A percentile compares a stretch with the other conserved stretches of the same genome.
Conservation (phyloP, 2,329 filamentous ascomycete species). For the Intubia oerlemansii region DNA sequence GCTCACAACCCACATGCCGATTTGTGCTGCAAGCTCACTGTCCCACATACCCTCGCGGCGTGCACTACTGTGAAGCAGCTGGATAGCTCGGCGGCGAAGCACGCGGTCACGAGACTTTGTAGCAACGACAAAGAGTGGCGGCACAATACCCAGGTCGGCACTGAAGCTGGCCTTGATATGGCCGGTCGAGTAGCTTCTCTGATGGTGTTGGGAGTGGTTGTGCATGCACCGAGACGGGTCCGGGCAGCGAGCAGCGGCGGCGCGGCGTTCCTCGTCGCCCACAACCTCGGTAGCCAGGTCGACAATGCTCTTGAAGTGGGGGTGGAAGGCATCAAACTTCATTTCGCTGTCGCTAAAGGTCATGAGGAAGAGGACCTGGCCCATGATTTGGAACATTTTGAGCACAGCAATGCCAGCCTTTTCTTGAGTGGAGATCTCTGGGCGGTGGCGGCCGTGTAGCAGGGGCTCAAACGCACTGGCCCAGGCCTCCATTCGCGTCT, state of each 20-base stretch:
- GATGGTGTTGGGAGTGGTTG: slow-evolving; percentile 4
- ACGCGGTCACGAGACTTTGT: slow-evolving; percentile 40
- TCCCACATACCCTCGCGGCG: slow-evolving; percentile 52
- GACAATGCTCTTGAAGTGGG: slow-evolving; percentile 31
- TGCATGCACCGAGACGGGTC: slow-evolving; percentile 20
- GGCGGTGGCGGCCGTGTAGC: slow-evolving; percentile 24
- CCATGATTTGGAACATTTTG: slow-evolving; percentile 41
- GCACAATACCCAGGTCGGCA: slow-evolving; percentile 40
- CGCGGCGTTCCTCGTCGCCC: slow-evolving; percentile 31
- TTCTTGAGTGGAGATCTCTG: slow-evolving; percentile 29
- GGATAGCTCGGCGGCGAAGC: slow-evolving; percentile 37
- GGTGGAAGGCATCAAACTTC: slow-evolving; percentile 32
- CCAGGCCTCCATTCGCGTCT: slow-evolving; percentile 30
- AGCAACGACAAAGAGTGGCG: slow-evolving; percentile 42
- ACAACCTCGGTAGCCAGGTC: slow-evolving; percentile 36
- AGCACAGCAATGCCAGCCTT: slow-evolving; percentile 38
- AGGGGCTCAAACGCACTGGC: slow-evolving; percentile 32
- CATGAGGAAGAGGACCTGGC: slow-evolving; percentile 34
- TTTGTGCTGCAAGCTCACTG: slow-evolving; percentile 32
- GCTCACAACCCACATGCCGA: slow-evolving; percentile 31
- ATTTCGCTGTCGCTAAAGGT: slow-evolving; percentile 36
- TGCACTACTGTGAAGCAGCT: slow-evolving; percentile 35
- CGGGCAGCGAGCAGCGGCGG: slow-evolving; percentile 23
- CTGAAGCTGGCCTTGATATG: slow-evolving; percentile 42
- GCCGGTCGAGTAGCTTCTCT: slow-evolving; percentile 8